A percentile compares a stretch with the other conserved stretches of the same genome.
Evolutionary conservation across 2,329 filamentous ascomycete species (phyloP).

Genomic region (Ophiostoma fasciatum): DNA sequence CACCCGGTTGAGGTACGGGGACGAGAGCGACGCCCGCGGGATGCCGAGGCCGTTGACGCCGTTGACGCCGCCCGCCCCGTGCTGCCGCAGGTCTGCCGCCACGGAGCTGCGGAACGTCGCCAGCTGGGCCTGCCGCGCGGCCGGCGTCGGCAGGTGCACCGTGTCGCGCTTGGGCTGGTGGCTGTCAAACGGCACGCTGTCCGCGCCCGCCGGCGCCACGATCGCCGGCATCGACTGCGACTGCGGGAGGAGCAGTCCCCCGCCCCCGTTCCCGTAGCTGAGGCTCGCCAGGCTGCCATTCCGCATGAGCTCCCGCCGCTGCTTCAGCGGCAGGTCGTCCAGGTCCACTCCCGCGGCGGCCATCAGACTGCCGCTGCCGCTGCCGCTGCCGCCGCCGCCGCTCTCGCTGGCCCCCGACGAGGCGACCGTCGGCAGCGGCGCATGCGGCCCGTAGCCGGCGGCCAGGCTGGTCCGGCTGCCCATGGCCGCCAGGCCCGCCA

Average conservation of each 20-base stretch:
- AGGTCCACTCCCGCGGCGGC: constrained; percentile 25
- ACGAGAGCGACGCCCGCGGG: constrained; percentile 10
- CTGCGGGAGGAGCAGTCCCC: neutral
- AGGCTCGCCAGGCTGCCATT: constrained; percentile 28
- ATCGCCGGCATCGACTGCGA: neutral
- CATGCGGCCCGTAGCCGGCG: too few species aligned
- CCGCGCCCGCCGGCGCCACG: constrained; percentile 14
- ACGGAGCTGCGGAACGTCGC: constrained; percentile 54
- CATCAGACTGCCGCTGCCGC: neutral
- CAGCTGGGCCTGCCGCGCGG: constrained; percentile 42
- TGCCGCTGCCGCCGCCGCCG: neutral
- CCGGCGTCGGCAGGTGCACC: constrained; percentile 21
- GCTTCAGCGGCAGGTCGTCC: constrained; percentile 58
- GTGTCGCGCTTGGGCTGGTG: constrained; percentile 38
- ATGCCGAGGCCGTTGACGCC: neutral
- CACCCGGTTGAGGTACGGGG: constrained; percentile 17
- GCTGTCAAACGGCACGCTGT: constrained; percentile 31
- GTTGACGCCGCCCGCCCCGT: constrained; percentile 18
- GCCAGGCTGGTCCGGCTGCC: too few species aligned
- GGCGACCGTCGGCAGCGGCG: constrained; percentile 22
- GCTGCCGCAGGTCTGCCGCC: constrained; percentile 41
- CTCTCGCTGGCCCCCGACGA: constrained; percentile 3
- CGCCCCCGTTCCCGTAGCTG: constrained; percentile 4
- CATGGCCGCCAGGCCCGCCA: too few species aligned
- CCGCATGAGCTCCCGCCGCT: constrained; percentile 48